Percentiles rank a stretch among this genome's conserved stretches.
These are phyloP conservation scores for Artemisia annua DNA, from an alignment of 129 eudicot species.

Conservation along the genomic window DNA sequence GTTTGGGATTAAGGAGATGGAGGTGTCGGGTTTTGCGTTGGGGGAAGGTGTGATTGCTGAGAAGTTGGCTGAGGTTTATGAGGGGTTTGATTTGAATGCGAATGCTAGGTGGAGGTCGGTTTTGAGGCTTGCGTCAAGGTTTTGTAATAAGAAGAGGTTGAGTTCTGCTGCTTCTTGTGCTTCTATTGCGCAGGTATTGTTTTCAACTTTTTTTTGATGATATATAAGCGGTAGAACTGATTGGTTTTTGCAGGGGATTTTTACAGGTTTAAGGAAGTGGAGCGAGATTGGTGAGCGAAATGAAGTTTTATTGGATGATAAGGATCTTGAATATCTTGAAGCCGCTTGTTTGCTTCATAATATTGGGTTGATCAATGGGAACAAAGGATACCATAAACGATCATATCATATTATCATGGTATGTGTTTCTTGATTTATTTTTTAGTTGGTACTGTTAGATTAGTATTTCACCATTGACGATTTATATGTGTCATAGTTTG, in stretches of 20 bases:
- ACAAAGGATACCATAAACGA: constrained; percentile 79
- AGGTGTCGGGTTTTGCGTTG: constrained; percentile 78
- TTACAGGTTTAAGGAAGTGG: constrained; percentile 63
- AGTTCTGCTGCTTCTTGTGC: constrained; percentile 55
- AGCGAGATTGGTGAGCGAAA: constrained; percentile 34
- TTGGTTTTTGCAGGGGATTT: constrained; percentile 58
- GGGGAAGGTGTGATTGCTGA: constrained; percentile 92
- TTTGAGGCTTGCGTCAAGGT: constrained; percentile 66
- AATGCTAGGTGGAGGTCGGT: constrained; percentile 80
- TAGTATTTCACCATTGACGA: background rate
- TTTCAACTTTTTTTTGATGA: background rate
- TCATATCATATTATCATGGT: constrained; percentile 73
- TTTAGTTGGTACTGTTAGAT: background rate
- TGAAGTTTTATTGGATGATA: constrained; percentile 44
- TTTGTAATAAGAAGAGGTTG: constrained; percentile 80
- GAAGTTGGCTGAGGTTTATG: constrained; percentile 45
- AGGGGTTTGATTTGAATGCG: constrained; percentile 60
- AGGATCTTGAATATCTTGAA: constrained; percentile 85
- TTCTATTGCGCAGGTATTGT: constrained; percentile 57
- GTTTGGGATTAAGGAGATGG: constrained; percentile 70
- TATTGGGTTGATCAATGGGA: constrained; percentile 63
- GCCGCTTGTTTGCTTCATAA: constrained; percentile 95
- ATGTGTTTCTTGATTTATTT: constrained; percentile 17
- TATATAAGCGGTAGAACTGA: background rate
- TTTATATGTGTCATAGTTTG: background rate